phyloP scores from a whole-genome alignment of 2,329 filamentous ascomycete genomes.

The Penicillium olsonii region DNA sequence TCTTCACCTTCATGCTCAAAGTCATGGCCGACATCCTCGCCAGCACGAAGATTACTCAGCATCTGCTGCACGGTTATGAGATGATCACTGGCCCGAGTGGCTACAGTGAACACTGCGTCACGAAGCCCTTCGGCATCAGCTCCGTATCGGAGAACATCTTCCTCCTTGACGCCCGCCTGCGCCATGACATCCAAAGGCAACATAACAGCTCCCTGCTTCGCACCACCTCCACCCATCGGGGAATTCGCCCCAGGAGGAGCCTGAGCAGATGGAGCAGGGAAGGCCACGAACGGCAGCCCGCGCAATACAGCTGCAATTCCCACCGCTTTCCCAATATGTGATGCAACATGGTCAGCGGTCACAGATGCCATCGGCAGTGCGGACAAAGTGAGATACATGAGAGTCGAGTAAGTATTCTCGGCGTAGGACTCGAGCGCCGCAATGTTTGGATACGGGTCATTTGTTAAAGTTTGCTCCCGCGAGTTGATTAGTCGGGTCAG shows the following conservation, averaged over 20 bases:
- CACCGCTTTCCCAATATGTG: constrained; percentile 90
- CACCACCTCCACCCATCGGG: constrained; percentile 35
- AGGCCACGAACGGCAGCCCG: constrained; percentile 84
- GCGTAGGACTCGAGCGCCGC: constrained; percentile 80
- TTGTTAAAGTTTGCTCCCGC: constrained; percentile 78
- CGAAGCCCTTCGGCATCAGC: constrained; percentile 76
- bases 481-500: constrained; percentile 75
- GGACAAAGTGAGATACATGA: constrained; percentile 85
- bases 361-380: constrained; percentile 77
- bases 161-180: constrained; percentile 75
- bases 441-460: constrained; percentile 75
- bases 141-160: constrained; percentile 82
- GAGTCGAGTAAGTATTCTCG: constrained; percentile 90
- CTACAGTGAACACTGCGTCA: constrained; percentile 88
- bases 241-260: constrained; percentile 50
- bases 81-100: constrained; percentile 92
- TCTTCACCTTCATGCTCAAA: constrained; percentile 85
- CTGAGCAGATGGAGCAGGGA: constrained; percentile 64
- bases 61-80: constrained; percentile 92
- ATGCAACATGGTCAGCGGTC: constrained; percentile 87
- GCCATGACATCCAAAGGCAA: constrained; percentile 90
- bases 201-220: constrained; percentile 66
- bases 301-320: constrained; percentile 86
- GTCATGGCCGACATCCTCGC: constrained; percentile 75
- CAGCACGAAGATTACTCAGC: constrained; percentile 75